Percentiles rank a stretch among this genome's conserved stretches.
These are phyloP conservation scores for Furculomyces boomerangus DNA, from an alignment of 371 early-diverging fungal genomes.

Conservation along the genomic window DNA sequence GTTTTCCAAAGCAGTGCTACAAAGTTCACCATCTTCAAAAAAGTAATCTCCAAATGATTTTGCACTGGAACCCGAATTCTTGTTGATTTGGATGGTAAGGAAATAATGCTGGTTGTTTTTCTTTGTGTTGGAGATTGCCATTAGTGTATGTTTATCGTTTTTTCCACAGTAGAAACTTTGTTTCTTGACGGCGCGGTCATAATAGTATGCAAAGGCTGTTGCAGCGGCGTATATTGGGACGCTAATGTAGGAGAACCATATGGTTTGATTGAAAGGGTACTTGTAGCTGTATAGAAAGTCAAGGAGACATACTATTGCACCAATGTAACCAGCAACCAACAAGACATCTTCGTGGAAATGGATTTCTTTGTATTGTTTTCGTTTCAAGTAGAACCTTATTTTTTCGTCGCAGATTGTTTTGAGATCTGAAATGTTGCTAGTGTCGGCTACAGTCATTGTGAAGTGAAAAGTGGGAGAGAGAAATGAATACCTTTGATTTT, in stretches of 20 bases:
- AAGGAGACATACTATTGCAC: slow-evolving; percentile 28
- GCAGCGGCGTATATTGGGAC: slow-evolving; percentile 25
- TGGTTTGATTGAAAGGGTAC: slow-evolving; percentile 32
- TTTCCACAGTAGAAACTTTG: slow-evolving; percentile 22
- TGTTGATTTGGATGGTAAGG: slow-evolving; percentile 22
- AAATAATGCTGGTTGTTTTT: no score
- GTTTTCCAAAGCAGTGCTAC: slow-evolving; percentile 7
- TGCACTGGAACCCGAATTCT: slow-evolving; percentile 9
- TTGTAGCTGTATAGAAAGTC: slow-evolving; percentile 34
- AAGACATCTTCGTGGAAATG: slow-evolving; percentile 37
- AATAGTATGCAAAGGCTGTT: slow-evolving; percentile 14
- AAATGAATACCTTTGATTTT: no score
- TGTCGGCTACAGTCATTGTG: slow-evolving; percentile 23
- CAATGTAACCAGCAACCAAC: slow-evolving; percentile 32
- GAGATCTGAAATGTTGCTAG: slow-evolving; percentile 31
- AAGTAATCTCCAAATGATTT: slow-evolving; percentile 16
- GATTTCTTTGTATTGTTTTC: slow-evolving; percentile 29
- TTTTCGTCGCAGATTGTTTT: slow-evolving; percentile 35
- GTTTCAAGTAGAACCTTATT: slow-evolving; percentile 28
- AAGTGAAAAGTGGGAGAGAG: no score
- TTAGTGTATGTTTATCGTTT: no score
- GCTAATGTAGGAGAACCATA: slow-evolving; percentile 27
- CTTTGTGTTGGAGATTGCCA: no score
- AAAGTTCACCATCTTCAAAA: slow-evolving; percentile 20
- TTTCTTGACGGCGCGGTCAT: slow-evolving; percentile 20